Evolutionary conservation across 495 filamentous ascomycete species (phyloP).

Genomic region (Pseudomonodictys pantanalensis): DNA sequence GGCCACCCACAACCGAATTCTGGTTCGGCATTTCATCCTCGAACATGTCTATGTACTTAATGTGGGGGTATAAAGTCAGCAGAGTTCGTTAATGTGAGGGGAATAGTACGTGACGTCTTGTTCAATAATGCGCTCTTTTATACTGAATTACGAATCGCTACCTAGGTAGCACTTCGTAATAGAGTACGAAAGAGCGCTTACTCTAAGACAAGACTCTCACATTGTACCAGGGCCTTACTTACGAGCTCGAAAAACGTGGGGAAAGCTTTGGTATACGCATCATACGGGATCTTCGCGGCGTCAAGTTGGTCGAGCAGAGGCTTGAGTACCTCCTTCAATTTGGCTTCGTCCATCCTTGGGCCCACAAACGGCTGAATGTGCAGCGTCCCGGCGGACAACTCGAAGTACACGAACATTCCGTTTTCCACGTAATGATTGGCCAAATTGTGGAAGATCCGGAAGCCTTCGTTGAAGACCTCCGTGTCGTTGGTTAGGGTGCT

Average conservation of each 20-base stretch:
- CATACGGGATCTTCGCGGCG: constrained; percentile 41
- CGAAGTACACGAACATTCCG: constrained; percentile 52
- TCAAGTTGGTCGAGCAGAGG: constrained; percentile 49
- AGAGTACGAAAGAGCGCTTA: too few relatives aligned
- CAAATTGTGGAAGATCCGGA: constrained; percentile 48
- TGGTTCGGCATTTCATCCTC: constrained; percentile 46
- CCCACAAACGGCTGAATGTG: constrained; percentile 48
- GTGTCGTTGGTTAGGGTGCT: constrained; percentile 36
- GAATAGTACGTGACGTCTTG: too few relatives aligned
- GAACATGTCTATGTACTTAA: constrained; percentile 51
- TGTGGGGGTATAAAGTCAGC: too few relatives aligned
- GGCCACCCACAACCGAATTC: constrained; percentile 49
- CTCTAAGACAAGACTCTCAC: too few relatives aligned
- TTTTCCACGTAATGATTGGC: constrained; percentile 42
- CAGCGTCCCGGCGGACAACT: constrained; percentile 37
- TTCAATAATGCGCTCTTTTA: too few relatives aligned
- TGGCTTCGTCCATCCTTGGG: constrained; percentile 42
- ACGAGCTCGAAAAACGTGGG: constrained; percentile 47
- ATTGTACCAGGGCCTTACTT: too few relatives aligned
- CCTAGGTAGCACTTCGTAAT: too few relatives aligned
- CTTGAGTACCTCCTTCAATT: constrained; percentile 45
- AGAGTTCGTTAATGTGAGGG: too few relatives aligned
- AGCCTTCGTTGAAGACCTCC: constrained; percentile 46
- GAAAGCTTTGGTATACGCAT: constrained; percentile 38
- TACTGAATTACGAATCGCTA: too few relatives aligned